These are phyloP conservation scores for Teunomyces kruisii DNA, from an alignment of 805 yeast genomes.

Conservation along the genomic window DNA sequence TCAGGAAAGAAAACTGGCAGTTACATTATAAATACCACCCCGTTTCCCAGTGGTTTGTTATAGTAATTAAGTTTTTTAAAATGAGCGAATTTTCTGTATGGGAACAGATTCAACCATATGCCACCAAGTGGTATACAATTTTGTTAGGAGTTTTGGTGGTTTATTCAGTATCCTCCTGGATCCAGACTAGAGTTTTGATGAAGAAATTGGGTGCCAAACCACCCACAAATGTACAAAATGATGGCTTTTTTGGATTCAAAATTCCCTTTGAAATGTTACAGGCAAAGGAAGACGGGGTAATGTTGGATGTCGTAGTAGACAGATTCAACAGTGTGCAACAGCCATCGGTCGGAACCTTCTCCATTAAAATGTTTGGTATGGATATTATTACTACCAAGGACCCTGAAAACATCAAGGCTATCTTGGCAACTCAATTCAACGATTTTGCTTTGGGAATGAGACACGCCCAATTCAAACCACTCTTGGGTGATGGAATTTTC, in stretches of 20 bases:
- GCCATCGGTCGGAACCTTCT: slow-evolving; percentile 17
- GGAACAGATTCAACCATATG: not conserved
- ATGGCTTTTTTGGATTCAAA: slow-evolving; percentile 19
- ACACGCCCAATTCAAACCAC: slow-evolving; percentile 35
- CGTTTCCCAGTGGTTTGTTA: not conserved
- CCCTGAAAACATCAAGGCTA: slow-evolving; percentile 43
- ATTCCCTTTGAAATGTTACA: slow-evolving; percentile 11
- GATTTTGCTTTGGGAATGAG: slow-evolving; percentile 41
- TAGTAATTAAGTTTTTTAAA: too few species aligned
- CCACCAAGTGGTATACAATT: slow-evolving; percentile 6
- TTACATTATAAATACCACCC: not conserved
- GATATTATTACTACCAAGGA: slow-evolving; percentile 28
- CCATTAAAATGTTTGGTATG: slow-evolving; percentile 14
- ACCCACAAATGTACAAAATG: slow-evolving; percentile 4
- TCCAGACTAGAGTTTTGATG: not conserved
- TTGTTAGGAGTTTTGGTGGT: not conserved
- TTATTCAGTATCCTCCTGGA: not conserved
- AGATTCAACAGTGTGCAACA: slow-evolving; percentile 11
- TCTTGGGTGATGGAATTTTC: slow-evolving; percentile 45
- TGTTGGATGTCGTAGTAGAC: slow-evolving; percentile 17
- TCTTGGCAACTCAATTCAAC: slow-evolving; percentile 42
- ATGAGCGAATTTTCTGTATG: not conserved
- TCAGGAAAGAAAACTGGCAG: not conserved
- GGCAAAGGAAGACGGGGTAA: slow-evolving; percentile 16
- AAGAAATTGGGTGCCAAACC: slow-evolving; percentile 12